A percentile compares a stretch with the other conserved stretches of the same genome.
Evolutionary conservation across 108 stramenopile genomes (phyloP).

Genomic region (Stephanodiscus minutulus): DNA sequence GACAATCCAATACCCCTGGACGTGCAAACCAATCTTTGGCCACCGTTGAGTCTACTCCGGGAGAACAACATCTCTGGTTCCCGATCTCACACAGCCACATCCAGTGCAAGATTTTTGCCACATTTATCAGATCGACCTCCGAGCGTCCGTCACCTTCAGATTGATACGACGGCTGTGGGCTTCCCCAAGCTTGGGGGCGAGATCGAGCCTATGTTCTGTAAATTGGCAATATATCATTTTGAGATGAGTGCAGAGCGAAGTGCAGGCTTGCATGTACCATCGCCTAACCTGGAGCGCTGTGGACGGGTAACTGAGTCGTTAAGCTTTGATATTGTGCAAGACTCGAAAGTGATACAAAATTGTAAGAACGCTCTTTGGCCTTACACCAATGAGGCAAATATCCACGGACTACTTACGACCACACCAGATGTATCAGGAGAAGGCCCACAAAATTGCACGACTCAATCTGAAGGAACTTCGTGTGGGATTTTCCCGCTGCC

Average conservation of each 20-base stretch:
- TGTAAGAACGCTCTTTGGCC: constrained; percentile 74
- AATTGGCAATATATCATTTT: constrained; percentile 83
- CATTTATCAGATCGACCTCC: constrained; percentile 87
- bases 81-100: constrained; percentile 75
- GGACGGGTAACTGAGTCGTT: constrained; percentile 81
- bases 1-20: constrained; percentile 57
- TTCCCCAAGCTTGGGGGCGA: constrained; percentile 83
- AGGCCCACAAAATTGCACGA: background rate
- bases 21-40: constrained; percentile 66
- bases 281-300: constrained; percentile 69
- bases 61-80: constrained; percentile 72
- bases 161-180: constrained; percentile 87
- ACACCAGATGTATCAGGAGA: constrained; percentile 7
- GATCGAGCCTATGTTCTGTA: constrained; percentile 88
- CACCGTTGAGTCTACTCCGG: constrained; percentile 59
- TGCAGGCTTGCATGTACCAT: constrained; percentile 18
- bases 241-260: constrained; percentile 49
- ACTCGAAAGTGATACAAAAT: constrained; percentile 60
- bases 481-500: constrained; percentile 88
- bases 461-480: constrained; percentile 59
- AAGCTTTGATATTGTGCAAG: constrained; percentile 81
- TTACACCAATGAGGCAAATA: constrained; percentile 35
- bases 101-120: constrained; percentile 69
- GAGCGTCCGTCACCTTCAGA: constrained; percentile 78
- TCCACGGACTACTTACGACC: constrained; percentile 13